Evolutionary conservation across 345 rosid species (phyloP).

Genomic region (Gossypium mustelinum): DNA sequence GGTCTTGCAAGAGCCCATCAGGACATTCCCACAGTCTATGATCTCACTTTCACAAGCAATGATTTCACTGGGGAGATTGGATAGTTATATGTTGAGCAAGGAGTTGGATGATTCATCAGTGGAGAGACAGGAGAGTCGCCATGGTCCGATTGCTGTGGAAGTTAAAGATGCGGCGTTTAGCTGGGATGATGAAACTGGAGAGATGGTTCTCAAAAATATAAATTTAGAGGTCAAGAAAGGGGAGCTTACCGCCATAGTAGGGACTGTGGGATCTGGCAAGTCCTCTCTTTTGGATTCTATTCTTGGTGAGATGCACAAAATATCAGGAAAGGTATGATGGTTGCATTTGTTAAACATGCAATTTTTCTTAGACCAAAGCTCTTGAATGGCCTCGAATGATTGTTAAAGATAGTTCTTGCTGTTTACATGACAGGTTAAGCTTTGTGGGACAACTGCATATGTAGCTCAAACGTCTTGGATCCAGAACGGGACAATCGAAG

Average conservation of each 20-base stretch:
- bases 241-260: slow-evolving; percentile 81
- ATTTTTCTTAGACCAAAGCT: too few relatives aligned
- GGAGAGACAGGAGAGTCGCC: slow-evolving; percentile 53
- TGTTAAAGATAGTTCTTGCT: not conserved
- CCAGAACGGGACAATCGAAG: slow-evolving; percentile 82
- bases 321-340: slow-evolving; percentile 54
- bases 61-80: slow-evolving; percentile 79
- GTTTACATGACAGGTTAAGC: slow-evolving; percentile 46
- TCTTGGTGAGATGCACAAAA: slow-evolving; percentile 94
- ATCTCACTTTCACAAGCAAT: slow-evolving; percentile 89
- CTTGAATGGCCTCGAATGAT: not conserved
- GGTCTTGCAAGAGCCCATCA: slow-evolving; percentile 90
- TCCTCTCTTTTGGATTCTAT: slow-evolving; percentile 77
- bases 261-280: slow-evolving; percentile 91
- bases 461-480: slow-evolving; percentile 97
- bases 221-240: slow-evolving; percentile 64
- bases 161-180: slow-evolving; percentile 64
- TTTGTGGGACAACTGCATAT: slow-evolving; percentile 80
- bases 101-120: slow-evolving; percentile 58
- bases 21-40: slow-evolving; percentile 90
- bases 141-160: slow-evolving; percentile 54
- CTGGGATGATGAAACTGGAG: slow-evolving; percentile 75
- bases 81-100: slow-evolving; percentile 69
- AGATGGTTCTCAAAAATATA: slow-evolving; percentile 50
- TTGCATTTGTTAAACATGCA: not conserved